Percentiles rank a stretch among this genome's conserved stretches.
These are phyloP conservation scores for Fusarium sp. DNA, from an alignment of 2,329 filamentous ascomycete genomes.

Conservation along the genomic window DNA sequence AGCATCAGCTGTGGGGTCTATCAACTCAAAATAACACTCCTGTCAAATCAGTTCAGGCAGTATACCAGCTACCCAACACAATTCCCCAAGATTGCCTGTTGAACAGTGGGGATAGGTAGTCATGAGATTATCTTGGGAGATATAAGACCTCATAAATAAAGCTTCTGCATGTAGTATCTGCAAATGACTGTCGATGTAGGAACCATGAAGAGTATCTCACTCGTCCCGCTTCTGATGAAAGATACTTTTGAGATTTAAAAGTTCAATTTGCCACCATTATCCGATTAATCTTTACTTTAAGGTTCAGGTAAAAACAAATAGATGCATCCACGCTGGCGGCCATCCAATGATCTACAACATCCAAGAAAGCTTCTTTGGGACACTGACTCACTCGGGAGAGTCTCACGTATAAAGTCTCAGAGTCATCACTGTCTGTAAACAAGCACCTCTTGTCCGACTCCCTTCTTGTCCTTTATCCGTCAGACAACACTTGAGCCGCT, in stretches of 20 bases:
- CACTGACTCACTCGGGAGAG: no score
- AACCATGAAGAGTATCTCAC: neutral
- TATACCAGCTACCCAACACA: no score
- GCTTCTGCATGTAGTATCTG: neutral
- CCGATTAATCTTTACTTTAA: neutral
- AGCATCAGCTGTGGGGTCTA: no score
- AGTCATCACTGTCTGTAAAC: fast-evolving
- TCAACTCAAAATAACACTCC: no score
- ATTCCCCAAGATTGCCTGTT: no score
- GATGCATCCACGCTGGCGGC: fast-evolving
- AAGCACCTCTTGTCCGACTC: neutral
- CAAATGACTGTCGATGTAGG: neutral
- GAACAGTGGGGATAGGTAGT: fast-evolving
- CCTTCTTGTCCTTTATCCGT: fast-evolving
- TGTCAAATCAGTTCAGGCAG: no score
- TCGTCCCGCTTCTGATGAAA: neutral
- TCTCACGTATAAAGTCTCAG: neutral
- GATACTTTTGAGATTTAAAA: fast-evolving
- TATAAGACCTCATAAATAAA: fast-evolving
- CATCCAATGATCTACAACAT: neutral
- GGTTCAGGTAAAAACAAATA: neutral
- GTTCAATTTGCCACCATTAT: neutral
- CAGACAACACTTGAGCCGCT: fast-evolving
- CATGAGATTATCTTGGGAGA: neutral
- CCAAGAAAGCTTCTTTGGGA: neutral